Evolutionary conservation across 1,284 basidiomycete species (phyloP).

Genomic region (Melampsora larici-populina): DNA sequence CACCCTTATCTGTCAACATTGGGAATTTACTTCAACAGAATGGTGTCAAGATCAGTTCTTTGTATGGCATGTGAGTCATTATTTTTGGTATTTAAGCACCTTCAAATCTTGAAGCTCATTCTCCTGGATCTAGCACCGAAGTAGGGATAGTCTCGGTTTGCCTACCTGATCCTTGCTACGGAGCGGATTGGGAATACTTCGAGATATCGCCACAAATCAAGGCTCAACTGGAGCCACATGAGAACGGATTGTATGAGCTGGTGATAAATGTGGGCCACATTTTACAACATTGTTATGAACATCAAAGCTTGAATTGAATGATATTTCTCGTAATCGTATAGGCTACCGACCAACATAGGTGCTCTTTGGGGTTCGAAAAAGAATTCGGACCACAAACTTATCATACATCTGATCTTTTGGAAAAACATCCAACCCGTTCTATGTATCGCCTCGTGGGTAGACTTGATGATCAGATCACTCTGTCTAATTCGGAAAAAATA

Average conservation of each 20-base stretch:
- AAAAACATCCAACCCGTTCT: background rate
- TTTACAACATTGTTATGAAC: no score
- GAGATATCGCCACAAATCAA: background rate
- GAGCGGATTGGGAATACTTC: background rate
- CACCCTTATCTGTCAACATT: background rate
- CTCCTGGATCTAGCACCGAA: background rate
- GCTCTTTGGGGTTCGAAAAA: background rate
- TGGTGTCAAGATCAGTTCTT: background rate
- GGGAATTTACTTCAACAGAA: background rate
- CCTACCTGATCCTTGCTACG: background rate
- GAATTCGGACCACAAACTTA: background rate
- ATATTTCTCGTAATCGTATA: background rate
- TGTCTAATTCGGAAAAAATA: conserved; percentile 12
- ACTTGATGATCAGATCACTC: conserved; percentile 13
- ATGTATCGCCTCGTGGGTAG: background rate
- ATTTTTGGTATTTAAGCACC: no score
- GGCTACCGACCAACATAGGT: background rate
- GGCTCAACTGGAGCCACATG: background rate
- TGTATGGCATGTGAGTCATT: background rate
- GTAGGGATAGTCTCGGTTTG: background rate
- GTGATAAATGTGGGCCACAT: background rate
- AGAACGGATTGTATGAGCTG: background rate
- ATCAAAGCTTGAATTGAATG: background rate
- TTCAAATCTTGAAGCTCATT: no score
- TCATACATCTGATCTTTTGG: conserved; percentile 4